Percentiles rank a stretch among this genome's conserved stretches.
Conservation (phyloP, 1,139 yeast genomes). For the Arxiozyma heterogenica region DNA sequence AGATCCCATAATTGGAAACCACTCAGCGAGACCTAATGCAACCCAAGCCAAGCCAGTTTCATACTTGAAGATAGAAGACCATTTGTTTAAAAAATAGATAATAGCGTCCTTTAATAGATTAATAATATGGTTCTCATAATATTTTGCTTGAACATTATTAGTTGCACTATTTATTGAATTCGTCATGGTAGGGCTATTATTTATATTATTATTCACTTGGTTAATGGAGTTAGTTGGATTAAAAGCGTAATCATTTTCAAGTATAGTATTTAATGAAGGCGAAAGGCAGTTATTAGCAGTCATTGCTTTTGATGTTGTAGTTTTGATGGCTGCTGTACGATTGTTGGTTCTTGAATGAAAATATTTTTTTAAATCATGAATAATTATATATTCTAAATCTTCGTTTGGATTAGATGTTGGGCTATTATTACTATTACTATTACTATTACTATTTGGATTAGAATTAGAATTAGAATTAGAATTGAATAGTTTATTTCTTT, state of each 20-base stretch:
- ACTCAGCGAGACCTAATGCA: constrained; percentile 79
- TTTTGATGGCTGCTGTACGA: constrained; percentile 4
- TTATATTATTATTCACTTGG: background rate
- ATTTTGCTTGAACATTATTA: background rate
- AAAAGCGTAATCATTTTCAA: background rate
- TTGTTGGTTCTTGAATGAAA: constrained; percentile 18
- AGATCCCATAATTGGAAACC: constrained; percentile 48
- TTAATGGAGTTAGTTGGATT: background rate
- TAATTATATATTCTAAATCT: constrained; percentile 18
- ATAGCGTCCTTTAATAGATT: constrained; percentile 54
- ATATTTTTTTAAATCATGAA: constrained; percentile 28
- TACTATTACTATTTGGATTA: constrained; percentile 1
- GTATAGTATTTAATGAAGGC: background rate
- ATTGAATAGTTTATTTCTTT: constrained; percentile 6
- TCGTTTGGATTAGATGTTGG: constrained; percentile 4
- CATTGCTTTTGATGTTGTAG: background rate
- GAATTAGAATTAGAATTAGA: background rate
- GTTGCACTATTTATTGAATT: background rate
- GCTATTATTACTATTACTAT: constrained; percentile 5
- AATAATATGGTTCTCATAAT: constrained; percentile 45
- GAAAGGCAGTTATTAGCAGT: background rate
- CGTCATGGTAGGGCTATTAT: background rate
- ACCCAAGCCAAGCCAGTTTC: constrained; percentile 82
- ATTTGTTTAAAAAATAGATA: constrained; percentile 54
- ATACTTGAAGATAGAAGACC: constrained; percentile 73